Conservation (phyloP, 352 stramenopile species). For the Pythium grandisporangium region DNA sequence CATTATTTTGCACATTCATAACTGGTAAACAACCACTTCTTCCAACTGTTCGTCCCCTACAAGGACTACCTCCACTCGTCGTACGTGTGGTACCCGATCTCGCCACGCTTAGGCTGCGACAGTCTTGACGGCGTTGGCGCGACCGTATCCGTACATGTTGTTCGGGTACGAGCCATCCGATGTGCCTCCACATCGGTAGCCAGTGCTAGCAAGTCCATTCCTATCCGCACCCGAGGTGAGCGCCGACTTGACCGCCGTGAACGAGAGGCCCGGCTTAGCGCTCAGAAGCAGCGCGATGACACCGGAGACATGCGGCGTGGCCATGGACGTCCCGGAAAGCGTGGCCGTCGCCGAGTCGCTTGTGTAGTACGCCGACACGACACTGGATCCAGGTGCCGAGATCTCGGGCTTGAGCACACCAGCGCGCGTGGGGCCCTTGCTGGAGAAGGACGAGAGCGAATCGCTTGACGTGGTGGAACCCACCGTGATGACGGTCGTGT, state of each 20-base stretch:
- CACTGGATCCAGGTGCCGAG: constrained; percentile 12
- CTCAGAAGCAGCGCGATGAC: constrained; percentile 23
- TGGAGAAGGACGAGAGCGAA: constrained; percentile 16
- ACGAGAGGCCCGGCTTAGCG: constrained; percentile 11
- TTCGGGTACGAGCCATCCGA: constrained; percentile 17
- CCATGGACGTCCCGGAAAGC: constrained; percentile 26
- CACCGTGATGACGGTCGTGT: constrained; percentile 15
- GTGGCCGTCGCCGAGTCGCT: constrained; percentile 13
- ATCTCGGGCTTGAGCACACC: constrained; percentile 21
- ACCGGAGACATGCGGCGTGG: constrained; percentile 20
- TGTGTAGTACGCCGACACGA: constrained; percentile 13
- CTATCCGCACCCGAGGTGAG: constrained; percentile 12
- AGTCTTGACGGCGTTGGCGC: constrained; percentile 14
- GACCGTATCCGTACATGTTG: constrained; percentile 25
- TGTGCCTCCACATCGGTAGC: constrained; percentile 14
- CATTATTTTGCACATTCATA: neutral
- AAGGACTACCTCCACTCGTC: neutral
- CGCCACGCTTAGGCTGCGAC: neutral
- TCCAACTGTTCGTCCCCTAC: too few relatives aligned
- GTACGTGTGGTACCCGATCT: neutral
- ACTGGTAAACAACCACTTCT: too few relatives aligned
- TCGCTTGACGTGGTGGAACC: constrained; percentile 12
- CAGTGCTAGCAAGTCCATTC: constrained; percentile 3
- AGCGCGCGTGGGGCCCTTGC: constrained; percentile 10
- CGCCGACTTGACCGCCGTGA: constrained; percentile 4